phyloP scores from a whole-genome alignment of 2,329 filamentous ascomycete species.

The Cladosporium sp. region DNA sequence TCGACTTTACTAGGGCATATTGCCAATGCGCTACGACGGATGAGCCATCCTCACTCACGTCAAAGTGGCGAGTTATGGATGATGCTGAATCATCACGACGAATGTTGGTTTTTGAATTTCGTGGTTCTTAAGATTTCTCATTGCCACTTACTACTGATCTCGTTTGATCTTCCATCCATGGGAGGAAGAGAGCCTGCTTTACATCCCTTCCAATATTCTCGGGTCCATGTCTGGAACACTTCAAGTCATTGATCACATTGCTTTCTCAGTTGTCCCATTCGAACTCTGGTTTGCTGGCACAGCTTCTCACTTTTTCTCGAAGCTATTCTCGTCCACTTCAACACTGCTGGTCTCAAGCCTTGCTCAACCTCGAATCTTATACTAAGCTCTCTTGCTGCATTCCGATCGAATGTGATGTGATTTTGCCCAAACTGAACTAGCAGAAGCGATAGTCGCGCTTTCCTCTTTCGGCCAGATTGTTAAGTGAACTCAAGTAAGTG shows the following conservation, averaged over 20 bases:
- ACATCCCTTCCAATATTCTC: not conserved
- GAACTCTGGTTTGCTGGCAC: too few species aligned
- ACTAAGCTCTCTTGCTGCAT: not conserved
- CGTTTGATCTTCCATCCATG: not conserved
- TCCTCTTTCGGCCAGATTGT: not conserved
- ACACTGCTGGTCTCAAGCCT: too few species aligned
- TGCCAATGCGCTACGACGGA: conserved; percentile 1
- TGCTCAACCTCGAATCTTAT: not conserved
- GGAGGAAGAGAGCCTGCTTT: not conserved
- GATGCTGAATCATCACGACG: not conserved
- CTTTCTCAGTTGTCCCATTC: too few species aligned
- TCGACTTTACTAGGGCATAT: conserved; percentile 11
- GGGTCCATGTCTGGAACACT: not conserved
- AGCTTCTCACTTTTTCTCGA: too few species aligned
- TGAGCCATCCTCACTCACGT: conserved; percentile 12
- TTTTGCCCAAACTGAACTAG: not conserved
- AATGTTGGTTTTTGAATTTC: not conserved
- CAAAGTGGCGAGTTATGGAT: not conserved
- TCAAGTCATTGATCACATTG: not conserved
- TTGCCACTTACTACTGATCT: not conserved
- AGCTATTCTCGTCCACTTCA: too few species aligned
- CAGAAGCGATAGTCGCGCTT: not conserved
- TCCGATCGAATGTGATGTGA: not conserved
- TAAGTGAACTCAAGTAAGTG: not conserved
- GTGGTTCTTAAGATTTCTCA: not conserved